Evolutionary conservation across 1,284 basidiomycete genomes (phyloP).

Genomic region (Pyrrhoderma noxium): DNA sequence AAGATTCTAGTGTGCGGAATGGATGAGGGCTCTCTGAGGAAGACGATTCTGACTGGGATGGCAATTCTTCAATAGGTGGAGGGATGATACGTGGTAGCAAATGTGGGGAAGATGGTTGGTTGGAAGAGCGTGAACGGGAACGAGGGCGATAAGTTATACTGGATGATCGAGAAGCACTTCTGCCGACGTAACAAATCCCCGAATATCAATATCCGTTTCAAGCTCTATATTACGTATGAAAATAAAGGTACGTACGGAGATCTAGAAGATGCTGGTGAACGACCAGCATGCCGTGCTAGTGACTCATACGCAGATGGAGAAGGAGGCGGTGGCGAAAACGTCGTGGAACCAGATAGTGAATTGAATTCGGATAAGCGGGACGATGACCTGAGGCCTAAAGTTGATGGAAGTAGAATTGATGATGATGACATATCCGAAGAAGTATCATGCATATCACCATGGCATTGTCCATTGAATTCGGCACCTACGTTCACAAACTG

Average conservation of each 20-base stretch:
- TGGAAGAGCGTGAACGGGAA: slow-evolving; percentile 35
- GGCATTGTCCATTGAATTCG: slow-evolving; percentile 3
- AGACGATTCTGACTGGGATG: slow-evolving; percentile 35
- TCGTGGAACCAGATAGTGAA: slow-evolving; percentile 8
- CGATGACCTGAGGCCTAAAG: slow-evolving; percentile 52
- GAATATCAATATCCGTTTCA: slow-evolving; percentile 20
- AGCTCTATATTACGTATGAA: slow-evolving; percentile 5
- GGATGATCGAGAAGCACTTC: slow-evolving; percentile 16
- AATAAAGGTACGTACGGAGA: slow-evolving; percentile 16
- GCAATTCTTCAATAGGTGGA: slow-evolving; percentile 50
- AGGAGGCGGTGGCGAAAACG: slow-evolving; percentile 14
- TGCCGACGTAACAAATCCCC: slow-evolving; percentile 6
- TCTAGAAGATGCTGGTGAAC: slow-evolving; percentile 9
- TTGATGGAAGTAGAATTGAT: slow-evolving; percentile 54
- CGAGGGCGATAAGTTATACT: slow-evolving; percentile 19
- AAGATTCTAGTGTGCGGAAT: slow-evolving; percentile 51
- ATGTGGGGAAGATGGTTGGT: slow-evolving; percentile 24
- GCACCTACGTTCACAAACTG: slow-evolving; percentile 43
- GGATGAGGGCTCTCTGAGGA: slow-evolving; percentile 41
- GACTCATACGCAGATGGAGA: slow-evolving; percentile 15
- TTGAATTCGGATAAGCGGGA: slow-evolving; percentile 17
- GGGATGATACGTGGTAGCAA: slow-evolving; percentile 36
- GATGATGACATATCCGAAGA: slow-evolving; percentile 38
- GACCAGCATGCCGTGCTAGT: slow-evolving; percentile 9
- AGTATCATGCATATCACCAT: slow-evolving; percentile 31